Conservation (phyloP, 768 basidiomycete species). For the Naganishia onofrii region DNA sequence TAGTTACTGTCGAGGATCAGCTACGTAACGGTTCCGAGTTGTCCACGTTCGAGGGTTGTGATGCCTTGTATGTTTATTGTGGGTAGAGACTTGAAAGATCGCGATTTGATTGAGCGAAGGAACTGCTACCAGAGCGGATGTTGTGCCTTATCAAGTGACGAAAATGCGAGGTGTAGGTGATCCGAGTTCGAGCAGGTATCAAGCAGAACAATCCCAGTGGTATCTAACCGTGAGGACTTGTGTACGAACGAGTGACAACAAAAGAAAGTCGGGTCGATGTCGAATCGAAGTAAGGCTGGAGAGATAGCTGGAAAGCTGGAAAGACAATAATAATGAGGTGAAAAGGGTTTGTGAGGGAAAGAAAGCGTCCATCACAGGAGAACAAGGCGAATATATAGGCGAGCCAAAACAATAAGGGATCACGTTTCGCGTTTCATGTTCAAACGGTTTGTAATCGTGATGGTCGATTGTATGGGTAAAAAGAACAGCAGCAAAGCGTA, state of each 20-base stretch:
- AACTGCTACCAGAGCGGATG: too few species aligned
- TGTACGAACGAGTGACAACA: conserved; percentile 7
- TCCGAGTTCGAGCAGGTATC: not conserved
- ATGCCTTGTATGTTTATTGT: not conserved
- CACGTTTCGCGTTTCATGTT: not conserved
- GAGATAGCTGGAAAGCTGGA: too few species aligned
- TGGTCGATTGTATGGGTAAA: not conserved
- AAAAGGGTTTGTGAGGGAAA: not conserved
- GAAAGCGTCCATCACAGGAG: not conserved
- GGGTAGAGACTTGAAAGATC: not conserved
- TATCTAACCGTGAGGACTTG: not conserved
- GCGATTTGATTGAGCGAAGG: not conserved
- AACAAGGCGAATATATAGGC: not conserved
- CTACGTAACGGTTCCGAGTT: not conserved
- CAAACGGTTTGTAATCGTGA: not conserved
- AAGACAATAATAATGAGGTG: too few species aligned
- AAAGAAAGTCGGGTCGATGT: conserved; percentile 15
- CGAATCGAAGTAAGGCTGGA: not conserved
- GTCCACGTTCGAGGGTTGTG: not conserved
- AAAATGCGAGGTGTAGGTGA: not conserved
- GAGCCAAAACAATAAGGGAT: not conserved
- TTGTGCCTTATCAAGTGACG: not conserved
- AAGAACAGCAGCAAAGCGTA: not conserved
- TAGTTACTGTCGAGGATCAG: not conserved
- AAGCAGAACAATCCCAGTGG: not conserved